Percentiles rank a stretch among this genome's conserved stretches.
Evolutionary conservation across 257 asterid species (phyloP).

Genomic region (Salvia rosmarinus): DNA sequence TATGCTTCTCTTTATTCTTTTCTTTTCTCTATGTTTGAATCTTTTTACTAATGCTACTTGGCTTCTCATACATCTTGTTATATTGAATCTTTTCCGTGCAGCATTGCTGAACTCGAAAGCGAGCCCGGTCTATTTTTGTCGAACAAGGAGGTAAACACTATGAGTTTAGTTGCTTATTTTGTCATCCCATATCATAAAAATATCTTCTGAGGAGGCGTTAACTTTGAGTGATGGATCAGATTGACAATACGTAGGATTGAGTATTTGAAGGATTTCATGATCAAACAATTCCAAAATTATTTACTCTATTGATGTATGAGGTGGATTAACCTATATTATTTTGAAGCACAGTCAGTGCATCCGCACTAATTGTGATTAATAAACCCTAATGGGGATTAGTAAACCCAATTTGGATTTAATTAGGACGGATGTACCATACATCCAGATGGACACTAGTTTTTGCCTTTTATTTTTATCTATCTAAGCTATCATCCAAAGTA

Average conservation of each 20-base stretch:
- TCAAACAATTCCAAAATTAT: background rate
- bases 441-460: too few relatives aligned
- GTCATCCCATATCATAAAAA: too few relatives aligned
- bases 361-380: too few relatives aligned
- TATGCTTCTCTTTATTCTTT: conserved; percentile 43
- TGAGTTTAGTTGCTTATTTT: background rate
- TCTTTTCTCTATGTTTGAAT: background rate
- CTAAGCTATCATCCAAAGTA: too few relatives aligned
- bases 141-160: conserved; percentile 66
- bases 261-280: background rate
- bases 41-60: conserved; percentile 10
- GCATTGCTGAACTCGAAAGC: conserved; percentile 88
- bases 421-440: too few relatives aligned
- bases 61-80: conserved; percentile 21
- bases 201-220: too few relatives aligned
- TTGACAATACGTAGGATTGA: background rate
- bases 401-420: too few relatives aligned
- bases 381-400: too few relatives aligned
- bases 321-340: background rate
- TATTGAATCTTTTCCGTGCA: conserved; percentile 46
- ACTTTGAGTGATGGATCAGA: background rate
- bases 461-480: too few relatives aligned
- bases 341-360: too few relatives aligned
- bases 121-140: conserved; percentile 84
- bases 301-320: background rate